phyloP scores from a whole-genome alignment of 148 eudicot genomes.

The Rhododendron griersonianum region DNA sequence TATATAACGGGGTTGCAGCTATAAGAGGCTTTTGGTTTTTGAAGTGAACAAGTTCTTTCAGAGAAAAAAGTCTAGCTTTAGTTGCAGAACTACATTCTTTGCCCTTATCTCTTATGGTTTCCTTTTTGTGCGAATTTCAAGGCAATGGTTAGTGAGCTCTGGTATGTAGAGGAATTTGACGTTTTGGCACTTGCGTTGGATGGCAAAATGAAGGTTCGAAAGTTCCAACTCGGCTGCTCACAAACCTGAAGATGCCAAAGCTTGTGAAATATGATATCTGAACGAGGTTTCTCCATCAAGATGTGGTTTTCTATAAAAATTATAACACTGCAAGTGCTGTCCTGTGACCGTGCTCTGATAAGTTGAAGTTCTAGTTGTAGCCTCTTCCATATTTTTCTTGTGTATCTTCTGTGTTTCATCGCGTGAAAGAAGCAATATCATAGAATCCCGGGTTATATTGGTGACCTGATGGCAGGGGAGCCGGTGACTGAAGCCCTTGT shows the following conservation, averaged over 20 bases:
- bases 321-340: background rate
- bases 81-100: background rate
- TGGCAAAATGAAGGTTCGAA: slow-evolving; percentile 67
- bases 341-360: background rate
- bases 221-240: slow-evolving; percentile 70
- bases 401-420: too few relatives aligned
- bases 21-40: background rate
- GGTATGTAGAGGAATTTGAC: slow-evolving; percentile 95
- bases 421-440: background rate
- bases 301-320: background rate
- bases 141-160: slow-evolving; percentile 78
- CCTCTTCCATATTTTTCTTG: background rate
- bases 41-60: background rate
- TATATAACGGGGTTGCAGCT: background rate
- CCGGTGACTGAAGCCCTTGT: background rate
- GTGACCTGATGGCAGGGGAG: too few relatives aligned
- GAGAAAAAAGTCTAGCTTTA: background rate
- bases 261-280: background rate
- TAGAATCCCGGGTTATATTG: background rate
- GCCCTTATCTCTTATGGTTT: background rate
- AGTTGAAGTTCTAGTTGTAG: background rate
- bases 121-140: slow-evolving; percentile 16
- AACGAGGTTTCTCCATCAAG: background rate
- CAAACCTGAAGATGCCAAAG: slow-evolving; percentile 25
- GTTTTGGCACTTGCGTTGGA: slow-evolving; percentile 82